Evolutionary conservation across 2,329 filamentous ascomycete genomes (phyloP), one percentile per base, ranked within the genome.

Genomic region (Cytospora piceae): DNA sequence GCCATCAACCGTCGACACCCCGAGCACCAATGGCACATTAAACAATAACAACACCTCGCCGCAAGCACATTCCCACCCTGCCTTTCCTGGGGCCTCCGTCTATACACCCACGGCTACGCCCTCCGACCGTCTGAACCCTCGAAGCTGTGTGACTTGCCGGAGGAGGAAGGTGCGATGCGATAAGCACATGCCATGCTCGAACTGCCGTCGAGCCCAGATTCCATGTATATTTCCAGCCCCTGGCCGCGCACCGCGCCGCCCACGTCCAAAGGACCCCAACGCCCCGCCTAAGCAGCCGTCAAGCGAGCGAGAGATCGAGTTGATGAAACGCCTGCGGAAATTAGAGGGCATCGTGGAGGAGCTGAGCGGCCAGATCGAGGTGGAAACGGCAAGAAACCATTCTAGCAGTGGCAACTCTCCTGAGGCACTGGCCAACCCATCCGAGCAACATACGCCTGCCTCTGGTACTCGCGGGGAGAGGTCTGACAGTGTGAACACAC

Each of bases 301-400:
- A 64, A 88, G 82, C 72, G 85, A 88, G 73, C 81, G 87, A 55
- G 87, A 90, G 75, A 79, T 84, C 52, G 90, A 93, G 78, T 78
- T 94, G 67, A 81, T 93, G 76, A 90, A 92, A 75, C 82, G 91
- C 15, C 74, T 94, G 73, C 81, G 87, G 68, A 89, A 91, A 74
- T 77, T 94, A 31, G 91, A 94, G 74, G 89, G 89, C 54, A 91
- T 94, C 32, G 91, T 94, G 20, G 85, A 89, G 74, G 87, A 89
- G 69, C 75, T 90, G 59, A 89, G 87, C 73, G 84, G 86, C 8
- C 87, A 89, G 76, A 83, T 89, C 62, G 85, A 87, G 68, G 76
- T 85, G 29, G 85, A 87, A 69, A 74, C 77, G 9, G 73, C 74
- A n/a, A 76, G 77, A 49, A 77, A 80, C 31, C 71, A 73, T 20